Evolutionary conservation across 768 basidiomycete genomes (phyloP).

Genomic region (Phaeotremella skinneri): DNA sequence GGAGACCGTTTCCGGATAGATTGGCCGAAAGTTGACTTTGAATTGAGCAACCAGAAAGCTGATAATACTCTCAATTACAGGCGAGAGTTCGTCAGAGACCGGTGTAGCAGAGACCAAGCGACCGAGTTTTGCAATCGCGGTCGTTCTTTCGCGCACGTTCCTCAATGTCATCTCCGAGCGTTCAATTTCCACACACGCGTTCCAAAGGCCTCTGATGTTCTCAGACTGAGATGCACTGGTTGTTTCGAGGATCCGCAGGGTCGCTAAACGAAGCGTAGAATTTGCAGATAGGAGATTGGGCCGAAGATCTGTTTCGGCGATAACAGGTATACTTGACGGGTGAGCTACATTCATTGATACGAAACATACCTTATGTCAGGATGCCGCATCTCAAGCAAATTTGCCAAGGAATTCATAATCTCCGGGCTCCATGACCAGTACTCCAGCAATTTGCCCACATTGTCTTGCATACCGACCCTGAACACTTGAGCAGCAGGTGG

Average conservation of each 20-base stretch:
- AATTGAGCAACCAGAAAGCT: constrained; percentile 62
- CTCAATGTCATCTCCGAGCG: constrained; percentile 72
- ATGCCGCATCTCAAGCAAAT: constrained; percentile 16
- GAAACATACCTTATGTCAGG: constrained; percentile 18
- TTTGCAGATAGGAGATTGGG: constrained; percentile 70
- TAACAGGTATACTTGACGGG: constrained; percentile 16
- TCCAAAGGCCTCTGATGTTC: constrained; percentile 31
- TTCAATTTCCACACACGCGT: constrained; percentile 69
- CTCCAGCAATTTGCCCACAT: constrained; percentile 12
- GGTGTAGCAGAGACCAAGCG: constrained; percentile 37
- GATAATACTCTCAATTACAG: constrained; percentile 13
- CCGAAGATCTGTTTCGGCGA: constrained; percentile 49
- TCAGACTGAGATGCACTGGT: neutral
- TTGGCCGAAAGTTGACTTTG: constrained; percentile 85
- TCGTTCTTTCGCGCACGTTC: constrained; percentile 77
- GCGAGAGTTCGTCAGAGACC: neutral
- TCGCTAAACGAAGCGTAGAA: constrained; percentile 62
- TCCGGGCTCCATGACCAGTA: constrained; percentile 41
- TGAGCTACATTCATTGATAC: neutral
- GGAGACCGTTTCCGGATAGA: constrained; percentile 78
- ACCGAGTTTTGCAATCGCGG: constrained; percentile 71
- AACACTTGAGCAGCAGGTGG: constrained; percentile 8
- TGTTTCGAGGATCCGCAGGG: constrained; percentile 54
- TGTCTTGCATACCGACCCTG: constrained; percentile 1
- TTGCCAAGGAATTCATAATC: constrained; percentile 23